These are phyloP conservation scores for Apiosordaria backusii DNA, from an alignment of 495 filamentous ascomycete genomes.

Conservation along the genomic window DNA sequence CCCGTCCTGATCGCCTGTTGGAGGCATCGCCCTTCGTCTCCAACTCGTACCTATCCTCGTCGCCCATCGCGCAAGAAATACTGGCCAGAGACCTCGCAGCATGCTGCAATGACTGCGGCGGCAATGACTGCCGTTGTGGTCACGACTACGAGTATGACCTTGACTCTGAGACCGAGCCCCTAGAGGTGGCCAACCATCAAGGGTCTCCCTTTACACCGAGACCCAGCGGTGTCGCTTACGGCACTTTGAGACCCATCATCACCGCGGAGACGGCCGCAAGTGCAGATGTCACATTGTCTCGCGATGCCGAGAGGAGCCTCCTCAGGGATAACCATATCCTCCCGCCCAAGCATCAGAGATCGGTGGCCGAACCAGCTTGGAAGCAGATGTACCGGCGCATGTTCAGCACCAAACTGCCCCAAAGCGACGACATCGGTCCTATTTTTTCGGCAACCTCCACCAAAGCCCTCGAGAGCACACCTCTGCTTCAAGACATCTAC, in stretches of 20 bases:
- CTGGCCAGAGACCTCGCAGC: slow-evolving; percentile 67
- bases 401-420: slow-evolving; percentile 48
- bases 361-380: slow-evolving; percentile 15
- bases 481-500: slow-evolving; percentile 28
- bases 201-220: slow-evolving; percentile 60
- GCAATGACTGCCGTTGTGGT: slow-evolving; percentile 23
- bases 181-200: slow-evolving; percentile 40
- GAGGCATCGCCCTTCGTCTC: slow-evolving; percentile 37
- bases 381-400: slow-evolving; percentile 37
- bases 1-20: slow-evolving; percentile 8
- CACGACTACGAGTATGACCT: slow-evolving; percentile 6
- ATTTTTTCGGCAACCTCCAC: slow-evolving; percentile 13
- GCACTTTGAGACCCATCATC: slow-evolving; percentile 46
- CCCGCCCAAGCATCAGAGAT: slow-evolving; percentile 54
- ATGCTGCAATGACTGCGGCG: slow-evolving; percentile 45
- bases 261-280: slow-evolving; percentile 49
- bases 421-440: slow-evolving; percentile 56
- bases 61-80: slow-evolving; percentile 62
- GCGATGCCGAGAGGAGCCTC: slow-evolving; percentile 69
- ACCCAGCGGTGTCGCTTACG: slow-evolving; percentile 62
- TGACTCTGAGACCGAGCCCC: slow-evolving; percentile 36
- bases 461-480: slow-evolving; percentile 38
- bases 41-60: slow-evolving; percentile 36
- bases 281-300: slow-evolving; percentile 50
- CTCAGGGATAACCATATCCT: slow-evolving; percentile 75